Evolutionary conservation across 1,139 yeast genomes (phyloP).

Genomic region (Diutina neorugosa): DNA sequence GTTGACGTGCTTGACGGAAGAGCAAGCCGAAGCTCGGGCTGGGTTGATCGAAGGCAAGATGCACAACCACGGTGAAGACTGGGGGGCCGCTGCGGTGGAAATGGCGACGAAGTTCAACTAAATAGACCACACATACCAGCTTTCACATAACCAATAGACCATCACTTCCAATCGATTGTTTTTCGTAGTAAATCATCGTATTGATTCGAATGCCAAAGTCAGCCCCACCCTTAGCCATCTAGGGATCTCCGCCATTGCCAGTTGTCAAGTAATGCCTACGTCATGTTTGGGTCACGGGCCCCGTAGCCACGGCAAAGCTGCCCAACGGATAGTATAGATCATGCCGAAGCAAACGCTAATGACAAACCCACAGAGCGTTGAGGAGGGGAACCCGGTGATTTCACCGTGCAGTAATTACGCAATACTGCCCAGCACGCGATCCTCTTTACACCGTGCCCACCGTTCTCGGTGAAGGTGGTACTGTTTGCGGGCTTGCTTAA

Average conservation of each 20-base stretch:
- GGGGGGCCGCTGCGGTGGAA: conserved; percentile 99
- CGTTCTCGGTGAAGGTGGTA: neutral
- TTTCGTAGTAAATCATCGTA: neutral
- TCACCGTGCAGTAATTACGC: neutral
- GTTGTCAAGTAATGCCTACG: neutral
- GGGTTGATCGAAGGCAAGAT: conserved; percentile 63
- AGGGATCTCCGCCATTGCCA: neutral
- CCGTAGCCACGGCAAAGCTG: neutral
- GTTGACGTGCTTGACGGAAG: conserved; percentile 85
- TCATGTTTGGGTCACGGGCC: neutral
- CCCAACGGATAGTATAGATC: neutral
- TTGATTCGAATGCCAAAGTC: neutral
- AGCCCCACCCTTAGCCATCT: neutral
- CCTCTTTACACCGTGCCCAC: neutral
- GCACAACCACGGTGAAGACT: conserved; percentile 96
- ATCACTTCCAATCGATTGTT: neutral
- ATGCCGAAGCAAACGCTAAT: neutral
- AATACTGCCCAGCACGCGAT: neutral
- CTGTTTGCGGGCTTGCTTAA: neutral
- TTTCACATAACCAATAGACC: neutral
- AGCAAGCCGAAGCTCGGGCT: conserved; percentile 87
- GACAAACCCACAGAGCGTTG: neutral
- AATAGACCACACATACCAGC: neutral
- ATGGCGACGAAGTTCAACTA: conserved; percentile 50
- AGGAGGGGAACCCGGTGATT: neutral